Evolutionary conservation across 768 basidiomycete species (phyloP).

Genomic region (Leccinum barrowsii): DNA sequence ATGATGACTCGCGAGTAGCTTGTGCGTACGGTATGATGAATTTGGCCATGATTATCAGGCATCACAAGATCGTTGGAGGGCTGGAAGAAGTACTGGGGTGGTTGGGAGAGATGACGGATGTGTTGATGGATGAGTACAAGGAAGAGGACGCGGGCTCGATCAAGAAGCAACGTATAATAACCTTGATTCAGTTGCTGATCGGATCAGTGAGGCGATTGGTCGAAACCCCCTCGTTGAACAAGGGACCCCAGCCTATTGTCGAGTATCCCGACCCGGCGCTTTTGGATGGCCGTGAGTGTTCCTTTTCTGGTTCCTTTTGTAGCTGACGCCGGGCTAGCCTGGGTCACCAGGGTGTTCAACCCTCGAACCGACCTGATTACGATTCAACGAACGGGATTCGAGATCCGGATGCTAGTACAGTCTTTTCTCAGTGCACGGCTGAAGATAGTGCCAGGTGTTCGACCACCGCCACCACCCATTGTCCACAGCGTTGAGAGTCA

Average conservation of each 20-base stretch:
- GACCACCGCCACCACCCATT: conserved; percentile 31
- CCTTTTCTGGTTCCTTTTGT: background rate
- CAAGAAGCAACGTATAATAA: conserved; percentile 29
- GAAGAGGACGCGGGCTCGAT: conserved; percentile 22
- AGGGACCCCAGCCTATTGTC: conserved; percentile 23
- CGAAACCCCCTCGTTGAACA: conserved; percentile 37
- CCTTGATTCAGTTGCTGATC: conserved; percentile 51
- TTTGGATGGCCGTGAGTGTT: conserved; percentile 49
- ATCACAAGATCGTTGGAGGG: conserved; percentile 41
- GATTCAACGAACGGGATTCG: conserved; percentile 42
- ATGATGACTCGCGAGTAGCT: conserved; percentile 60
- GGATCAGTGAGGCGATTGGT: conserved; percentile 53
- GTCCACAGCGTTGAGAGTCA: conserved; percentile 39
- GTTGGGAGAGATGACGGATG: conserved; percentile 56
- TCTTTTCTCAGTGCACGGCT: conserved; percentile 59
- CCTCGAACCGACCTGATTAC: conserved; percentile 42
- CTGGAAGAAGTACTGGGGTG: conserved; percentile 57
- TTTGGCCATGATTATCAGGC: conserved; percentile 58
- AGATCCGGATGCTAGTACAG: conserved; percentile 56
- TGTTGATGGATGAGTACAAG: conserved; percentile 55
- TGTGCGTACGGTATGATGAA: conserved; percentile 74
- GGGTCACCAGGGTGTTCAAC: conserved; percentile 50
- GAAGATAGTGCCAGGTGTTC: conserved; percentile 41
- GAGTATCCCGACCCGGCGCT: conserved; percentile 64
- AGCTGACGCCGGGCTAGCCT: conserved; percentile 40